Percentiles rank a stretch among this genome's conserved stretches.
phyloP scores from a whole-genome alignment of 139 green algal species.

The Auxenochlorella pyrenoidosa region DNA sequence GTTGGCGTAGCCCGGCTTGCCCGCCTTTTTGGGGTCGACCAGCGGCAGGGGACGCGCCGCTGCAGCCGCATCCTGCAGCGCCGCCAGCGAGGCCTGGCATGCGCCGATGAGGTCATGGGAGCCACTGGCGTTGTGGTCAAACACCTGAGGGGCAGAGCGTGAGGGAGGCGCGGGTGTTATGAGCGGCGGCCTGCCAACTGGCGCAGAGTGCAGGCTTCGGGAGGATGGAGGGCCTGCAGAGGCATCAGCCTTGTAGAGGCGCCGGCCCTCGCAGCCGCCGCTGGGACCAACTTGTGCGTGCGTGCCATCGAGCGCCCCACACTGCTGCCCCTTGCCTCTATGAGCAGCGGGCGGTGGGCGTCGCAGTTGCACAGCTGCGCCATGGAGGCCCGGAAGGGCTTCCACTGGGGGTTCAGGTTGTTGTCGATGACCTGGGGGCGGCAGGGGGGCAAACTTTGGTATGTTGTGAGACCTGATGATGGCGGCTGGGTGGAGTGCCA shows the following conservation, averaged over 20 bases:
- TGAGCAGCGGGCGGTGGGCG: constrained; percentile 34
- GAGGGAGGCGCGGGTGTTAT: too few species aligned
- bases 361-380: constrained; percentile 56
- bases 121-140: constrained; percentile 36
- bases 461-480: too few species aligned
- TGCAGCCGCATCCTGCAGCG: not conserved
- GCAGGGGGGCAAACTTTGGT: not conserved
- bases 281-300: not conserved
- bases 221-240: too few species aligned
- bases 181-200: too few species aligned
- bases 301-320: not conserved
- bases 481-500: too few species aligned
- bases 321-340: not conserved
- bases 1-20: constrained; percentile 7
- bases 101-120: constrained; percentile 34
- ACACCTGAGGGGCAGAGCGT: constrained; percentile 18
- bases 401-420: constrained; percentile 55
- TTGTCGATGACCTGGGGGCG: constrained; percentile 28
- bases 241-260: not conserved
- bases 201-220: too few species aligned
- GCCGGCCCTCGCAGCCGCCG: too few species aligned
- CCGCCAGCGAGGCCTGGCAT: constrained; percentile 12
- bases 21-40: constrained; percentile 13
- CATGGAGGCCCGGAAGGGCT: constrained; percentile 33
- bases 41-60: constrained; percentile 11